Evolutionary conservation across 192 early-diverging fungal species (phyloP), one percentile per base, ranked within the genome.

Genomic region (Paraglomus brasilianum): DNA sequence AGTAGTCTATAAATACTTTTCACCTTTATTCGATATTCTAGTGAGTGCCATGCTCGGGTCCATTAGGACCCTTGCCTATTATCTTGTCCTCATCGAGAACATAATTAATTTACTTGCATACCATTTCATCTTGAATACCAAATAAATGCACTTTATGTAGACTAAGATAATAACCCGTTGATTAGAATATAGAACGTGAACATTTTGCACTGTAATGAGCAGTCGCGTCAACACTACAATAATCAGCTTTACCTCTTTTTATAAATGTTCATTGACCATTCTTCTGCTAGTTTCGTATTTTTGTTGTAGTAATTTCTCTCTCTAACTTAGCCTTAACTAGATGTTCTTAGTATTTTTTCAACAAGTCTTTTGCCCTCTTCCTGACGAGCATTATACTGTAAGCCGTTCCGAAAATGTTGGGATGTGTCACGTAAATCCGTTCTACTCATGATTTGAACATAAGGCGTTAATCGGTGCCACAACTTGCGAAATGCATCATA

Each of bases 1-100:
- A n/a, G n/a, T n/a, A n/a, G n/a, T n/a, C n/a, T n/a, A n/a, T n/a
- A 71, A 48, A 30, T 71, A n/a, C 24, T 71, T 71, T 71, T 71
- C 49, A 55, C 50, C 66, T 69, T 55, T 69, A 53, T 69, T 69
- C 41, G 61, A 58, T 71, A 58, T 71, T 60, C 69, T 47, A 58
- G 58, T 58, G 22, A 71, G 41, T 11, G 51, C 48, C 6, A 66
- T 13, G 24, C 46, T 66, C 10, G 51, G 63, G 48, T 10, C 48
- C 47, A 66, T 66, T 66, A 50, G 63, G 63, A 39, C 47, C 47
- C 51, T 50, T 66, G 0, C 24, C 22, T 38, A 66, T 30, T 40
- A 66, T 30, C 41, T 66, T 49, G 24, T 50, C 24, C 41, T 66
- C 63, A 66, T 66, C 63, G 11, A 66, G 24, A 50, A 50, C 30